These are phyloP conservation scores for Coelastrella sp. DNA, from an alignment of 139 green algal genomes.

Conservation along the genomic window DNA sequence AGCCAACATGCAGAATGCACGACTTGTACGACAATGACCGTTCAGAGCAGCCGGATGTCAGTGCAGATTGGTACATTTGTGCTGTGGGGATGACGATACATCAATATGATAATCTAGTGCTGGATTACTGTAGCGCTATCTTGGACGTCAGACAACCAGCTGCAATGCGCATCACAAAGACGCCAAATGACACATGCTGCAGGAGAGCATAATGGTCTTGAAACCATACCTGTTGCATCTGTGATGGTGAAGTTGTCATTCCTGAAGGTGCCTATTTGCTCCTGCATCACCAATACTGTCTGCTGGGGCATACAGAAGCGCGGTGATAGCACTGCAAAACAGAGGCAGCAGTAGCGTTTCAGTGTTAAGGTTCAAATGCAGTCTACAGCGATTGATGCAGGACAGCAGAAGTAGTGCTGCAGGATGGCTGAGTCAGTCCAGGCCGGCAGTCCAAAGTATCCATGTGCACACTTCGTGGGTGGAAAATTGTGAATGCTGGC, in stretches of 20 bases:
- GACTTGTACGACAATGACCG: no score
- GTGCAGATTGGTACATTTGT: no score
- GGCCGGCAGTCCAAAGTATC: background rate
- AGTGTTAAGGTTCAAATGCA: background rate
- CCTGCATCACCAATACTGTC: constrained; percentile 31
- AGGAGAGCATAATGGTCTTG: background rate
- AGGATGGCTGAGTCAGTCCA: background rate
- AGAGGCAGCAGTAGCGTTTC: background rate
- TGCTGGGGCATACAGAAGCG: constrained; percentile 28
- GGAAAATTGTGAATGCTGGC: background rate
- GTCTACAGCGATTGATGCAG: background rate
- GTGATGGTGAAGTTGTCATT: constrained; percentile 37
- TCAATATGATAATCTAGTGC: no score
- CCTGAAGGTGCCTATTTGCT: background rate
- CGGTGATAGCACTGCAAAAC: background rate
- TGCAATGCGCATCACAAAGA: background rate
- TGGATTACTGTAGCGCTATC: no score
- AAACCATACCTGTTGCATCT: constrained; percentile 1
- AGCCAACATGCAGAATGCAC: background rate
- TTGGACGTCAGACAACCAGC: background rate
- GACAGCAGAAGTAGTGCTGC: background rate
- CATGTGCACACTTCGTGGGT: background rate
- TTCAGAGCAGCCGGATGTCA: no score
- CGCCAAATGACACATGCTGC: background rate
- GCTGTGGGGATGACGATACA: no score